A percentile compares a stretch with the other conserved stretches of the same genome.
These are phyloP conservation scores for Drechslerella stenobrocha DNA, from an alignment of 2,329 filamentous ascomycete species.

Conservation along the genomic window DNA sequence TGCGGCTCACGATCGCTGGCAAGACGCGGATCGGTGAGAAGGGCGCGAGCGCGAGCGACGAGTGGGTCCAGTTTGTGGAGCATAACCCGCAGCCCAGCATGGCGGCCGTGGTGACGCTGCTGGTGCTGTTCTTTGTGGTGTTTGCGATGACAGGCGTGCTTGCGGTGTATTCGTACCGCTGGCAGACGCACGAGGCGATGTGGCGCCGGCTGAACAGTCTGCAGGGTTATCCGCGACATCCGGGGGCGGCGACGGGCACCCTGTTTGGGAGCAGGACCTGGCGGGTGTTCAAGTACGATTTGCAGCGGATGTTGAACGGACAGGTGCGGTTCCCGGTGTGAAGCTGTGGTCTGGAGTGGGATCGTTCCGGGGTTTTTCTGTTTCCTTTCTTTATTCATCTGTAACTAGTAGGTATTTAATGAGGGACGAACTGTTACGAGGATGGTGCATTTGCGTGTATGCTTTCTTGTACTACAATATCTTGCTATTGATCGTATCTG, in stretches of 20 bases:
- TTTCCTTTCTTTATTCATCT: no score
- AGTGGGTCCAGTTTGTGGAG: conserved; percentile 32
- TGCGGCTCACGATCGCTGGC: conserved; percentile 14
- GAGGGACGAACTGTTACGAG: no score
- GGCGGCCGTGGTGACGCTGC: conserved; percentile 14
- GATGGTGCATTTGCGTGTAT: no score
- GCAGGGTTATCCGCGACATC: conserved; percentile 25
- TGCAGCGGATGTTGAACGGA: conserved; percentile 29
- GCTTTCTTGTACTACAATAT: no score
- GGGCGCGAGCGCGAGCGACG: conserved; percentile 19
- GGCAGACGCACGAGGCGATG: conserved; percentile 36
- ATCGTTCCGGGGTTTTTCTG: no score
- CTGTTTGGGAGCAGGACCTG: conserved; percentile 44
- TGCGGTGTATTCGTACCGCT: conserved; percentile 10
- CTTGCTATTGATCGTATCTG: no score
- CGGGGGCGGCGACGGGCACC: conserved; percentile 13
- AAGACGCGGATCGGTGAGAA: conserved; percentile 22
- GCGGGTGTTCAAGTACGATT: conserved; percentile 45
- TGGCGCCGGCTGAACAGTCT: conserved; percentile 36
- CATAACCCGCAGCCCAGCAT: conserved; percentile 23
- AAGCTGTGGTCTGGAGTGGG: no score
- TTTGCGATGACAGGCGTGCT: conserved; percentile 9
- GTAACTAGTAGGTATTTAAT: no score
- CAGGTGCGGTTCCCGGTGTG: conserved; percentile 42
- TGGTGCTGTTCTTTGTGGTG: conserved; percentile 21